Conservation (phyloP, 2,329 filamentous ascomycete genomes). For the Cercospora zeina region DNA sequence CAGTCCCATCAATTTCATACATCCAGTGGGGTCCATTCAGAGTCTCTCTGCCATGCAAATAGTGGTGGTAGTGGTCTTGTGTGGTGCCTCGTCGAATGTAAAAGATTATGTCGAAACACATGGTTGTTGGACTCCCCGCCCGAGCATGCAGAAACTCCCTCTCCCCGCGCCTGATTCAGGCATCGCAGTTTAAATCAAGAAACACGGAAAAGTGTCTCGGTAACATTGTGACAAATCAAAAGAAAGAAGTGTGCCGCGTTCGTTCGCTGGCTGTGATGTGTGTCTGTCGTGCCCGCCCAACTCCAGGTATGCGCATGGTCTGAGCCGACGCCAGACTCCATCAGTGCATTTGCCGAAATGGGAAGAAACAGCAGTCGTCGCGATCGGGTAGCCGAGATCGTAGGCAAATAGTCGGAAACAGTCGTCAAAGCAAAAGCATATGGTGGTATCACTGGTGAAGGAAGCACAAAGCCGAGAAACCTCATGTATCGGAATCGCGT, state of each 20-base stretch:
- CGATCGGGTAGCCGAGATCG: slow-evolving; percentile 22
- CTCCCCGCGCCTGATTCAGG: background rate
- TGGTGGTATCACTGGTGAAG: slow-evolving; percentile 31
- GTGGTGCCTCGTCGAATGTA: background rate
- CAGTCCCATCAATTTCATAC: background rate
- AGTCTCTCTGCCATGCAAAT: slow-evolving; percentile 5
- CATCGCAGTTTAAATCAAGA: slow-evolving; percentile 3
- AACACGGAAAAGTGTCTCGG: slow-evolving; percentile 17
- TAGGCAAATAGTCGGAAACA: slow-evolving; percentile 10
- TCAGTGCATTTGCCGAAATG: slow-evolving; percentile 16
- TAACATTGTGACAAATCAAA: slow-evolving; percentile 22
- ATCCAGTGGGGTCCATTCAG: background rate
- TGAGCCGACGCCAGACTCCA: slow-evolving; percentile 5
- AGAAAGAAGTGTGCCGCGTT: slow-evolving; percentile 5
- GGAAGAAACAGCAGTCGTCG: slow-evolving; percentile 8
- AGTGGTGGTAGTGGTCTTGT: background rate
- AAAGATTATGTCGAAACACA: background rate
- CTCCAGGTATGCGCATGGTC: background rate
- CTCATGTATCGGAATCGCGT: slow-evolving; percentile 14
- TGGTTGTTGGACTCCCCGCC: background rate
- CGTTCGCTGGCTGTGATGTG: slow-evolving; percentile 2
- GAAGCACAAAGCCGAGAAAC: slow-evolving; percentile 12
- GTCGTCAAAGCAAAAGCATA: slow-evolving; percentile 27
- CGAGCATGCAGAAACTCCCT: slow-evolving; percentile 4
- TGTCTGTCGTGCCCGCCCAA: background rate